Percentiles rank a stretch among this genome's conserved stretches.
Conservation (phyloP, 2,329 filamentous ascomycete genomes). For the Fusarium brachygibbosum region DNA sequence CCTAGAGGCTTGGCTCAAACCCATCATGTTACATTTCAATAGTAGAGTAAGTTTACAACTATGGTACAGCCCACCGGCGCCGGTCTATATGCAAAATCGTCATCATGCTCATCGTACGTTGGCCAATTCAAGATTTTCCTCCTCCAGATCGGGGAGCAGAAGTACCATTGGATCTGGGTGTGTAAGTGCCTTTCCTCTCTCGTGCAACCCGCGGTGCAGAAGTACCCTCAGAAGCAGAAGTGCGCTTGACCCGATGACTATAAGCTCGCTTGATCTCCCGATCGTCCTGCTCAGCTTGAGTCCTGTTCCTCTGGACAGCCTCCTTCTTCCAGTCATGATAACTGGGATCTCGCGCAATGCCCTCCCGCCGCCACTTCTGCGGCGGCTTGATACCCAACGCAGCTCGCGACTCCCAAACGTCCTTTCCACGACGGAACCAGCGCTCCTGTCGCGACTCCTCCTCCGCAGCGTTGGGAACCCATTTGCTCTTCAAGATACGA, state of each 20-base stretch:
- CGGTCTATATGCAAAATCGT: conserved; percentile 34
- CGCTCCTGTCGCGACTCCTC: conserved; percentile 69
- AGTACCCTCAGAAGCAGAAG: not conserved
- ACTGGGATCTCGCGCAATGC: conserved; percentile 61
- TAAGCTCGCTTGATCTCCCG: conserved; percentile 32
- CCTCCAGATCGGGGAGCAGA: conserved; percentile 7
- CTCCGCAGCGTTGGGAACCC: conserved; percentile 72
- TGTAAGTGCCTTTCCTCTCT: not conserved
- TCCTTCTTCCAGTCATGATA: conserved; percentile 56
- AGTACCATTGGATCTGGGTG: not conserved
- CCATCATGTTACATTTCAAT: conserved; percentile 30
- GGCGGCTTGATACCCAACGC: conserved; percentile 74
- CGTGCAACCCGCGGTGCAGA: not conserved
- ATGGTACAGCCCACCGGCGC: conserved; percentile 36
- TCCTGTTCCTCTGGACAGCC: conserved; percentile 48
- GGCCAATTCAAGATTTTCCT: conserved; percentile 19
- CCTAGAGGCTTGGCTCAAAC: conserved; percentile 7
- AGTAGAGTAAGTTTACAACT: conserved; percentile 40
- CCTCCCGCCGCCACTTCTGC: conserved; percentile 69
- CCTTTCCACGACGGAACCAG: conserved; percentile 72
- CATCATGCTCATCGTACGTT: conserved; percentile 30
- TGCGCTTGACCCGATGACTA: conserved; percentile 2
- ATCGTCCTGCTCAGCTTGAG: conserved; percentile 51
- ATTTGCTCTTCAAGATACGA: conserved; percentile 85
- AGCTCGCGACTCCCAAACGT: conserved; percentile 71